phyloP scores from a whole-genome alignment of 1,284 basidiomycete genomes.

The Pseudozyma sp. region DNA sequence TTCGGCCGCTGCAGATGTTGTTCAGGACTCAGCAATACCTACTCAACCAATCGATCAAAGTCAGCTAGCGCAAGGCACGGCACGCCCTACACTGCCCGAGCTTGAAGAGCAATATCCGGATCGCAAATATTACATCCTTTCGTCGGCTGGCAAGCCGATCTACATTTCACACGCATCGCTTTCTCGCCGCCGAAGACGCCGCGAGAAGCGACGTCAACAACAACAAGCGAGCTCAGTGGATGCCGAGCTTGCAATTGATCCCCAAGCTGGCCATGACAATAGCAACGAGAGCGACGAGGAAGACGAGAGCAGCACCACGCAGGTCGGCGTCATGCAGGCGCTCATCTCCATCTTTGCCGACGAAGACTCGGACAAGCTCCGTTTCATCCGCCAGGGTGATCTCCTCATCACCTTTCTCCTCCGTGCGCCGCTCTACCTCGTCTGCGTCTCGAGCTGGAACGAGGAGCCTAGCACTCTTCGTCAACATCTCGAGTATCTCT shows the following conservation, averaged over 20 bases:
- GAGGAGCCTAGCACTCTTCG: conserved; percentile 91
- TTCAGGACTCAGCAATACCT: background rate
- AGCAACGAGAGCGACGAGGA: conserved; percentile 60
- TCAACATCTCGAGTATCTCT: conserved; percentile 91
- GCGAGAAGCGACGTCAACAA: conserved; percentile 13
- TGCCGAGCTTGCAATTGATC: background rate
- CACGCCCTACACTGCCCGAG: too few relatives aligned
- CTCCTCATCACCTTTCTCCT: conserved; percentile 86
- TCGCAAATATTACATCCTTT: conserved; percentile 58
- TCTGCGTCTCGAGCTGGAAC: conserved; percentile 87
- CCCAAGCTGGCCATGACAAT: background rate
- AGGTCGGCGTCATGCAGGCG: conserved; percentile 92
- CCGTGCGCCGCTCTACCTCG: conserved; percentile 88
- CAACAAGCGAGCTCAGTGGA: background rate
- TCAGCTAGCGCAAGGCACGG: background rate
- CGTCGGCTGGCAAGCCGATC: conserved; percentile 60
- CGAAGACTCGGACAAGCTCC: conserved; percentile 59
- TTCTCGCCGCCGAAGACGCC: conserved; percentile 16
- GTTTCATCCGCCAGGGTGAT: conserved; percentile 53
- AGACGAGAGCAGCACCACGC: conserved; percentile 77
- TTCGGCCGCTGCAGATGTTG: background rate
- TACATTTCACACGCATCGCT: conserved; percentile 51
- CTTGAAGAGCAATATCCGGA: conserved; percentile 24
- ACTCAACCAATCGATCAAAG: background rate
- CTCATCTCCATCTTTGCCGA: conserved; percentile 77